Base-by-base conservation (phyloP, 1,139 yeast species). In the Meyerozyma guilliermondii region DNA sequence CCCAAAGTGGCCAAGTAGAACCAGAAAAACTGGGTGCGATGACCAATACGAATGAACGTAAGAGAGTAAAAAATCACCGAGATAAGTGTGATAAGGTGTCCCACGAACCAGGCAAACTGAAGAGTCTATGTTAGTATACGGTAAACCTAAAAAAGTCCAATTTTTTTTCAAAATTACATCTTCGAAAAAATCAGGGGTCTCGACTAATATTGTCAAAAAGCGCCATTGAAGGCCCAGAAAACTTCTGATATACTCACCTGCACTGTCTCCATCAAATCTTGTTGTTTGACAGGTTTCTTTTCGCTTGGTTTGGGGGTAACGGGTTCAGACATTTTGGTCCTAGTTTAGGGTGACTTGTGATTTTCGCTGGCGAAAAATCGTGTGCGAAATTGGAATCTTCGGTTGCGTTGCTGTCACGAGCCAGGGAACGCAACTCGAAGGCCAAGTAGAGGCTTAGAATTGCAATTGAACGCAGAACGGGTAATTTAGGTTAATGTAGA, bases 71-170 rank as follows among this genome's bases (percentile, higher is more conserved):
- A 62, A 23, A 78, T 41, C 10, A 80, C 68, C 43, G 81, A 74
- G 9, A 76, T 17, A 24, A 89, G 67, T 3, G 91, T 86, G 38
- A 77, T 55, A 5, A 80, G 70, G 59, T 92, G 96, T 46, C 96
- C 91, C 46, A 65, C 61, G 56, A 79, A 80, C 86, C 86, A 80
- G 9, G 74, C 79, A 53, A 79, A 80, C 56, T 81, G 84, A 44
- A 74, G 61, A 4, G 81, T 63, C 63, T 65, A 13, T 6, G 36
- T 33, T 33, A 33, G 36, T 33, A 33, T 3, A 7, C n/a, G 22
- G 22, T 2, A 20, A 20, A 20, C 22, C 7, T 3, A 7, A 20
- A 20, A 20, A n/a, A n/a, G n/a, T n/a, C n/a, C n/a, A n/a, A n/a
- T n/a, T n/a, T n/a, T n/a, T n/a, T n/a, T n/a, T n/a, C n/a, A n/a